Base-by-base conservation (phyloP, 345 rosid species). In the Hirschfeldia incana region DNA sequence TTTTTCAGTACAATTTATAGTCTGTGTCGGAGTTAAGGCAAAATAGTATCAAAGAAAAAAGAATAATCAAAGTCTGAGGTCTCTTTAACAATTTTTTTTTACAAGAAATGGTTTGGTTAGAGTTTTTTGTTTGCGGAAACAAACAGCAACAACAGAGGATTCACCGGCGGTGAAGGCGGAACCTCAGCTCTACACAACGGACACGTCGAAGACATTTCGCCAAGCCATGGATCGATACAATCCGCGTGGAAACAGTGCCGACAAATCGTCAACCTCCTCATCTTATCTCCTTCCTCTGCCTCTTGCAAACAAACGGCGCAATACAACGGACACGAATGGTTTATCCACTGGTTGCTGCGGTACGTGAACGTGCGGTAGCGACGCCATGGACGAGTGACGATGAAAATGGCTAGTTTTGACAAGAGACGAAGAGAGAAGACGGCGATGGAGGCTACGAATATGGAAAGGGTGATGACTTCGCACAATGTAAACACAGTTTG, bases 171-270 rank as follows among this genome's bases (percentile, higher is more conserved):
- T 27, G 36, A 51, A 8, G 46, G 74, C 8, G 60, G 78, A 1
- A 79, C 32, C 59, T 74, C 17, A 44, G 75, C 82, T 74, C 88
- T 67, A 70, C 87, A 87, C 46, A 87, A 75, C 4, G 90, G 89
- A 57, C 91, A 87, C 10, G 84, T 79, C 8, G 77, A 34, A 2
- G 58, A 34, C 4, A 49, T 80, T 34, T 29, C 42, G 11, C 55
- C 3, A 2, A 88, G 75, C 89, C 91, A 85, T 2, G 44, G 51
- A 8, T 82, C 87, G 13, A 88, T 86, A 63, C 88, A 88, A 3
- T 78, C 85, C 0, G 62, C 84, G 39, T 83, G 91, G 83, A 86
- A 88, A 74, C 85, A 83, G 79, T 86, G 91, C 4, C 77, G 68
- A 68, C 88, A 86, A 51, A 64, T 70, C 7, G 76, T 78, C 78